Percentiles rank a stretch among this genome's conserved stretches.
phyloP scores from a whole-genome alignment of 352 stramenopile genomes.

The Pythium phragmiticola region DNA sequence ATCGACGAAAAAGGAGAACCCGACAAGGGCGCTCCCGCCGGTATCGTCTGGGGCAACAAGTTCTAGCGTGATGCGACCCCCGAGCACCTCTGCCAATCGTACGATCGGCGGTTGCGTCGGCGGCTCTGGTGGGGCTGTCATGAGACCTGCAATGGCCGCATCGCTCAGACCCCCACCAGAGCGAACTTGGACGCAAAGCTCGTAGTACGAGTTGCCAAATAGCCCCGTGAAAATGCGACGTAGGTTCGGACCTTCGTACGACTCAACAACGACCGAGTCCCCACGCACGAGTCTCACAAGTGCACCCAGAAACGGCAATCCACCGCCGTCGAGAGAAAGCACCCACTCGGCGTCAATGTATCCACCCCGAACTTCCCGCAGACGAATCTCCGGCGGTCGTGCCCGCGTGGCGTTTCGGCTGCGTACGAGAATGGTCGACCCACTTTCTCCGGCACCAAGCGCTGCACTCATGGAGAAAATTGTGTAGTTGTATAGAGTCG shows the following conservation, averaged over 20 bases:
- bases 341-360: conserved; percentile 27
- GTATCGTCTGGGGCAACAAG: conserved; percentile 36
- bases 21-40: conserved; percentile 33
- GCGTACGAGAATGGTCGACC: conserved; percentile 16
- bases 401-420: conserved; percentile 28
- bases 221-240: conserved; percentile 29
- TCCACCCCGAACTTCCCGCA: conserved; percentile 30
- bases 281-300: conserved; percentile 2
- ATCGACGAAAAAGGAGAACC: conserved; percentile 37
- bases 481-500: conserved; percentile 40
- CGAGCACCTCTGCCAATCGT: conserved; percentile 28
- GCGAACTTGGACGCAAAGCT: conserved; percentile 22
- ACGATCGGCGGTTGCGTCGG: conserved; percentile 27
- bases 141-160: not conserved
- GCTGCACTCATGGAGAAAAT: conserved; percentile 37
- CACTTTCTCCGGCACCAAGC: not conserved
- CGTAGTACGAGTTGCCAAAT: conserved; percentile 37
- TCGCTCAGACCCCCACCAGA: conserved; percentile 35
- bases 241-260: conserved; percentile 24
- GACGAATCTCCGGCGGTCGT: conserved; percentile 15
- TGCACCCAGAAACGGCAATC: conserved; percentile 15
- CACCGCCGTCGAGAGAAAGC: conserved; percentile 34
- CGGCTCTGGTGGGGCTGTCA: conserved; percentile 27
- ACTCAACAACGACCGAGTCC: conserved; percentile 13
- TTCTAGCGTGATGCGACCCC: conserved; percentile 34